phyloP scores from a whole-genome alignment of 768 basidiomycete genomes.

The Termitomyces heimii region DNA sequence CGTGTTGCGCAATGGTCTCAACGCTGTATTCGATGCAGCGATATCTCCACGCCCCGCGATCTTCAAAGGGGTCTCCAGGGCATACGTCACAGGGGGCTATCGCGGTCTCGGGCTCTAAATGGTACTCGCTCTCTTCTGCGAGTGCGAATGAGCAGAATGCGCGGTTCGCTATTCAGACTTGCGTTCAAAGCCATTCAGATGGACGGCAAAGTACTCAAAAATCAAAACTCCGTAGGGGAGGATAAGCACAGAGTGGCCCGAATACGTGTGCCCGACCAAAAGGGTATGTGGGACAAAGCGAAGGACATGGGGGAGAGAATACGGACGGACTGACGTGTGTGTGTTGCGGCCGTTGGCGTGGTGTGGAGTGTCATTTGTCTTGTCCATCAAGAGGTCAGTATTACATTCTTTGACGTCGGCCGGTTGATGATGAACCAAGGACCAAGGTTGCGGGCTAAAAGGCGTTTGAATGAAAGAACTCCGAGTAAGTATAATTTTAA shows the following conservation, averaged over 20 bases:
- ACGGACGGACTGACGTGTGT: too few relatives aligned
- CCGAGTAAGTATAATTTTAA: constrained; percentile 52
- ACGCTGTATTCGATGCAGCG: constrained; percentile 39
- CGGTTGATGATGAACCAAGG: constrained; percentile 21
- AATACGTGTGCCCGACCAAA: constrained; percentile 70
- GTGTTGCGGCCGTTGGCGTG: constrained; percentile 68
- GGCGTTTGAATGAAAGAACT: constrained; percentile 15
- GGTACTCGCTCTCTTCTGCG: constrained; percentile 47
- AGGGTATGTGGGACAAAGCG: constrained; percentile 45
- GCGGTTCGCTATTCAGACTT: constrained; percentile 65
- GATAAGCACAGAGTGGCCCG: constrained; percentile 35
- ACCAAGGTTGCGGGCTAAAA: constrained; percentile 23
- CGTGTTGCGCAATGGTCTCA: constrained; percentile 57
- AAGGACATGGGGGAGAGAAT: constrained; percentile 54
- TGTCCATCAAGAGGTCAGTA: not conserved
- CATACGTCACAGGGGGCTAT: not conserved
- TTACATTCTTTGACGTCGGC: not conserved
- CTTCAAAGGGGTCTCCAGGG: not conserved
- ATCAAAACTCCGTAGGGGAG: constrained; percentile 41
- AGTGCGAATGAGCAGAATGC: constrained; percentile 66
- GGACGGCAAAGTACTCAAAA: constrained; percentile 50
- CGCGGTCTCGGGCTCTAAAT: not conserved
- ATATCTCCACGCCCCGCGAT: constrained; percentile 32
- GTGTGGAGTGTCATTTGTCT: not conserved
- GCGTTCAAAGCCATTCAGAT: constrained; percentile 42